phyloP scores from a whole-genome alignment of 1,139 yeast genomes.

The Pichia sp. region DNA sequence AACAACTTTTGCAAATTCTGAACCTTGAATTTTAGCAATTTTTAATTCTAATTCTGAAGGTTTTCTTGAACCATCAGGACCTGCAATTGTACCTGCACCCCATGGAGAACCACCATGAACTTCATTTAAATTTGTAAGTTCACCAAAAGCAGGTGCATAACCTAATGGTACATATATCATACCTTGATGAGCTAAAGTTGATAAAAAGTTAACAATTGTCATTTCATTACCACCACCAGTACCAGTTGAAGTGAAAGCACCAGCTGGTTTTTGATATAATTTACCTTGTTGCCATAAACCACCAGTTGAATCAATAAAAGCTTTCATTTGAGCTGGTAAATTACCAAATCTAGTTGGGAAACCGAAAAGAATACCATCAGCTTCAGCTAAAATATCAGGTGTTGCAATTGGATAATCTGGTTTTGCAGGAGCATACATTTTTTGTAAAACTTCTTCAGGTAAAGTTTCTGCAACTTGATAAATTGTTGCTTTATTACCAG shows the following conservation, averaged over 20 bases:
- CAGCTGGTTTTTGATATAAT: conserved; percentile 69
- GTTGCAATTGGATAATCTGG: conserved; percentile 68
- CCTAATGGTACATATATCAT: conserved; percentile 77
- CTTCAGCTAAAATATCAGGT: conserved; percentile 48
- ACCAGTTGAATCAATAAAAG: conserved; percentile 81
- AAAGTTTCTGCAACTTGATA: conserved; percentile 81
- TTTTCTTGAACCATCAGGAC: conserved; percentile 71
- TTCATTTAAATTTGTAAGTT: conserved; percentile 55
- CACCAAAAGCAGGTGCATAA: conserved; percentile 56
- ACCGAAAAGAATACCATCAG: conserved; percentile 77
- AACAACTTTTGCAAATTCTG: conserved; percentile 44
- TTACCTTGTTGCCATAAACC: conserved; percentile 78
- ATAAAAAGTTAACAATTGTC: conserved; percentile 58
- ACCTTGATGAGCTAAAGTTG: conserved; percentile 74
- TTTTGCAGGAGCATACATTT: conserved; percentile 63
- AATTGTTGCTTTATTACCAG: conserved; percentile 68
- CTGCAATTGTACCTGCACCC: conserved; percentile 86
- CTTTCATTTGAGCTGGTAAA: conserved; percentile 74
- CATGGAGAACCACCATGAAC: conserved; percentile 82
- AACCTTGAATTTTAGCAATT: conserved; percentile 60
- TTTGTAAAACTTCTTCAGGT: conserved; percentile 50
- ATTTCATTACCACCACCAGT: conserved; percentile 84
- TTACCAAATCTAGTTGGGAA: conserved; percentile 81
- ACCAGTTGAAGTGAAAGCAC: conserved; percentile 73
- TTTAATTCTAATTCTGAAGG: conserved; percentile 61